Conservation (phyloP, 805 yeast species). For the Lipomyces kockii region DNA sequence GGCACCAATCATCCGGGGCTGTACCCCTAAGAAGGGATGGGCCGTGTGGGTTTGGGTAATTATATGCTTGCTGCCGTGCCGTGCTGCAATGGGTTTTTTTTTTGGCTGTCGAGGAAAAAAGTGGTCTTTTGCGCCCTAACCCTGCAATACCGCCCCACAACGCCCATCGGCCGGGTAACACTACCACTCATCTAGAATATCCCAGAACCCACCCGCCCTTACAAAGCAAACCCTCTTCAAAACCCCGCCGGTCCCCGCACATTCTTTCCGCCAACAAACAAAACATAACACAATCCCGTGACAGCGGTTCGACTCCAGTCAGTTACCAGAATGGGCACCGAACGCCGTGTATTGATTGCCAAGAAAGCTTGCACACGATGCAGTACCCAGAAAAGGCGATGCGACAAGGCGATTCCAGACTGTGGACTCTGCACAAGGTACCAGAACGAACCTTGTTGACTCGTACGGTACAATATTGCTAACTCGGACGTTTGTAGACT, state of each 20-base stretch:
- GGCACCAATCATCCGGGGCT: no score
- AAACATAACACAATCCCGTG: background rate
- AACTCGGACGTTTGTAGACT: background rate
- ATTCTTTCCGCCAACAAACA: background rate
- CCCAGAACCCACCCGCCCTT: no score
- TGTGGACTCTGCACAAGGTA: background rate
- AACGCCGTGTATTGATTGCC: background rate
- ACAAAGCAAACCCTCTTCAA: no score
- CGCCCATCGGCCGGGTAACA: no score
- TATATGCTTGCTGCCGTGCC: no score
- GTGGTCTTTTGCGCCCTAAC: no score
- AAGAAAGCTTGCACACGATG: background rate
- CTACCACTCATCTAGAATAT: no score
- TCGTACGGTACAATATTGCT: background rate
- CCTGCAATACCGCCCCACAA: no score
- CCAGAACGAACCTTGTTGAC: background rate
- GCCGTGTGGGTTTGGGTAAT: no score
- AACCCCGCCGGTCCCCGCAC: background rate
- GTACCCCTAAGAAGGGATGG: no score
- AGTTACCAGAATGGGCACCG: background rate
- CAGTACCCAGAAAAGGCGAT: background rate
- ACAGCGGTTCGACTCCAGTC: background rate
- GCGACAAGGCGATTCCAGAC: background rate
- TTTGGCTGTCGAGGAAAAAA: no score
- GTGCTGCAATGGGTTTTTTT: no score